phyloP scores from a whole-genome alignment of 768 basidiomycete species.

The Lactifluus rugatus region DNA sequence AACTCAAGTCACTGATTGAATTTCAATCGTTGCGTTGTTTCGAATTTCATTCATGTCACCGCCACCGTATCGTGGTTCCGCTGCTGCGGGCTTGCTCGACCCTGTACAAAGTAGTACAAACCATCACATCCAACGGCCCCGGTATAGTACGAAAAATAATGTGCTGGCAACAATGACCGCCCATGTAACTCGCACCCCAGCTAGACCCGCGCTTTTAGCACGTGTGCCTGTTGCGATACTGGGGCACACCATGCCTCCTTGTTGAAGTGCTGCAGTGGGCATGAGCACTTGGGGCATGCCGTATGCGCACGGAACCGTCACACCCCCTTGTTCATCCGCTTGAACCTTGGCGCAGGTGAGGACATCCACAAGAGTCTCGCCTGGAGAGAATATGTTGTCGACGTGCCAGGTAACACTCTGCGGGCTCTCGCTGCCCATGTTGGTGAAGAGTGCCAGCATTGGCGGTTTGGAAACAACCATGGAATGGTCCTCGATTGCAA shows the following conservation, averaged over 20 bases:
- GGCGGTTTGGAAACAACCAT: constrained; percentile 48
- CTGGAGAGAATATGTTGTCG: constrained; percentile 31
- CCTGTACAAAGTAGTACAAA: not conserved
- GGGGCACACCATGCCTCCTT: constrained; percentile 21
- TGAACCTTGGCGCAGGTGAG: constrained; percentile 36
- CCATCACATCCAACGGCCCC: constrained; percentile 6
- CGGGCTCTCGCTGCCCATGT: constrained; percentile 35
- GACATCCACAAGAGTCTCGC: constrained; percentile 42
- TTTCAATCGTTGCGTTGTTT: no score
- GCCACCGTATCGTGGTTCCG: no score
- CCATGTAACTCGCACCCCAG: constrained; percentile 8
- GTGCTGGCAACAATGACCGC: constrained; percentile 5
- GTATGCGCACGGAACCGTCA: constrained; percentile 29
- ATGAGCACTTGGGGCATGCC: constrained; percentile 41
- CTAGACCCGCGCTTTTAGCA: constrained; percentile 10
- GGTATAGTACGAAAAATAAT: constrained; percentile 8
- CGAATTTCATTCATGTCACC: no score
- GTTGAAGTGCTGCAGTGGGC: constrained; percentile 25
- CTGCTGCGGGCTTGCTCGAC: not conserved
- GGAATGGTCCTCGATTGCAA: constrained; percentile 31
- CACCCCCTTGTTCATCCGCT: constrained; percentile 33
- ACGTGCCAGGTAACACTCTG: constrained; percentile 34
- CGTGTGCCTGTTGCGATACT: constrained; percentile 15
- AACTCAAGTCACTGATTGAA: no score
- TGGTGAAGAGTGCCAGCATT: constrained; percentile 46